Evolutionary conservation across 2,329 filamentous ascomycete genomes (phyloP), one percentile per base, ranked within the genome.

Genomic region (Metarhizium rileyi): DNA sequence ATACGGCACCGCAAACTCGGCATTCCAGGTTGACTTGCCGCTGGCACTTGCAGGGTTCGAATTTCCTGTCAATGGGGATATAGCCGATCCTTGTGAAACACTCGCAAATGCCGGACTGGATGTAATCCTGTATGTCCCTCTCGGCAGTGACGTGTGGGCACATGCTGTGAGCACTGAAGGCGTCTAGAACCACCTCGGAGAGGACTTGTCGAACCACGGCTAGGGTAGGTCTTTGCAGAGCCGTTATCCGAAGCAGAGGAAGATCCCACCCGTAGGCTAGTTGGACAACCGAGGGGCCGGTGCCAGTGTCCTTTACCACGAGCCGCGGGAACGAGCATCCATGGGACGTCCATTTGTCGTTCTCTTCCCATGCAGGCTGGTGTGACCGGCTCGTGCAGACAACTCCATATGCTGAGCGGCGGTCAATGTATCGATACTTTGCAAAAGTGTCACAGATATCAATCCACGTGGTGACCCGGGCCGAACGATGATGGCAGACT

Each of bases 1-100:
- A 49, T 25, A 46, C 7, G 10, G 41, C 26, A 43, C 47, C 47
- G 16, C 47, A 49, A 23, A 44, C 40, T 8, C 47, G 40, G 23
- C 47, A 49, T 22, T 48, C 28, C 3, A 49, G 23, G 4, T 10
- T 12, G 7, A 0, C 36, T 49, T 30, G 28, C 18, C 41, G 16
- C 23, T 23, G 7, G 40, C 41, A 44, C 1, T 20, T 28, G 12
- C 33, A 36, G 33, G 8, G 5, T n/a, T 36, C 3, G 16, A 36
- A 36, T 12, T 16, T 14, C 1, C n/a, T n/a, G 9, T 36, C 5
- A n/a, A n/a, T n/a, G n/a, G n/a, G n/a, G n/a, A n/a, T n/a, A n/a
- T n/a, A n/a, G n/a, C n/a, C n/a, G n/a, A n/a, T n/a, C n/a, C n/a
- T n/a, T n/a, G n/a, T n/a, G n/a, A n/a, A n/a, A n/a, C n/a, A n/a